These are phyloP conservation scores for Mycena galopus DNA, from an alignment of 768 basidiomycete genomes.

Conservation along the genomic window DNA sequence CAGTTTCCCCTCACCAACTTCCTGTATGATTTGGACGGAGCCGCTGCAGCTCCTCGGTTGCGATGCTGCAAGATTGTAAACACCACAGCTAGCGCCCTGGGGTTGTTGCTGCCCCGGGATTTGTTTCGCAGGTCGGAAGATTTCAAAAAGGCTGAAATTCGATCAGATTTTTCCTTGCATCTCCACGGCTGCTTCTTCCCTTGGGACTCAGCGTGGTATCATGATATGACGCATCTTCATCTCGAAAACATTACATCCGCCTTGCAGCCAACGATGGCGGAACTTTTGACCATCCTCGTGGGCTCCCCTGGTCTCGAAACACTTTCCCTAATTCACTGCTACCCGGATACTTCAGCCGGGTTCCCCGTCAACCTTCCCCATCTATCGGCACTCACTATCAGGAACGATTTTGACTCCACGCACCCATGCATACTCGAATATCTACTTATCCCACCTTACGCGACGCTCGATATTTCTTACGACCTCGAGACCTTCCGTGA, in stretches of 20 bases:
- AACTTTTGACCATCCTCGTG: constrained; percentile 2
- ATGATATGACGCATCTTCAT: constrained; percentile 26
- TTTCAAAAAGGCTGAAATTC: background rate
- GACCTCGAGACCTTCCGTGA: background rate
- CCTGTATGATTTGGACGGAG: constrained; percentile 21
- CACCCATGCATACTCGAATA: background rate
- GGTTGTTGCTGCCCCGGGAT: constrained; percentile 27
- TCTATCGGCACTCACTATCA: constrained; percentile 14
- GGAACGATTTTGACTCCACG: background rate
- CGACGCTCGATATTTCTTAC: constrained; percentile 7
- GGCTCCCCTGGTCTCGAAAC: constrained; percentile 21
- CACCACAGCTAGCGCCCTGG: background rate
- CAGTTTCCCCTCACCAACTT: constrained; percentile 7
- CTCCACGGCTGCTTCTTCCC: constrained; percentile 26
- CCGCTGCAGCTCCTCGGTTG: constrained; percentile 22
- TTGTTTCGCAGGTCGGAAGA: constrained; percentile 21
- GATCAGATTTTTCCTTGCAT: constrained; percentile 9
- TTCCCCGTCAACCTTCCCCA: constrained; percentile 24
- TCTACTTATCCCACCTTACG: constrained; percentile 18
- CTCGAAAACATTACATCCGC: constrained; percentile 7
- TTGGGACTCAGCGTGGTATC: constrained; percentile 33
- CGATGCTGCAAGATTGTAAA: constrained; percentile 17
- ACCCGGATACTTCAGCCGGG: constrained; percentile 8
- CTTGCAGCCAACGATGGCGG: constrained; percentile 17
- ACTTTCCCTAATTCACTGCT: constrained; percentile 18